Percentiles rank a stretch among this genome's conserved stretches.
Conservation (phyloP, 768 basidiomycete genomes). For the Collybia sp. region DNA sequence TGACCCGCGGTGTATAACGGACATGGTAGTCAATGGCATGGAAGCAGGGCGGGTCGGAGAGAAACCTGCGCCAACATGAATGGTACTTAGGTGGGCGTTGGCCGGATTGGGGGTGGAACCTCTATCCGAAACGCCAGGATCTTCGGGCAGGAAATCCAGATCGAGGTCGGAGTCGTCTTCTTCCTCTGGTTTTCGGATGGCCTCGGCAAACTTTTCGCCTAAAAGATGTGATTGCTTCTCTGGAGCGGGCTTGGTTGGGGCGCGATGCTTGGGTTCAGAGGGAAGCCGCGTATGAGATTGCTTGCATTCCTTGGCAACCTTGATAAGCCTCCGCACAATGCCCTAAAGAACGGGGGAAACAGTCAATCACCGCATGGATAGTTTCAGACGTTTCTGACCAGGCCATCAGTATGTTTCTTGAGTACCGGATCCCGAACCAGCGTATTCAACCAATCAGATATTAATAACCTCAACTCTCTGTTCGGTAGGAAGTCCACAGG, state of each 20-base stretch:
- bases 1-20: constrained; percentile 61
- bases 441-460: constrained; percentile 82
- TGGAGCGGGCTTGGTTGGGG: constrained; percentile 25
- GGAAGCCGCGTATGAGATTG: constrained; percentile 49
- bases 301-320: constrained; percentile 80
- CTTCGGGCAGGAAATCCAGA: constrained; percentile 66
- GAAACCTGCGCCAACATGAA: constrained; percentile 30
- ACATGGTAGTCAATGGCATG: constrained; percentile 50
- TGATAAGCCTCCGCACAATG: constrained; percentile 78
- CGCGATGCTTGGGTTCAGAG: constrained; percentile 25
- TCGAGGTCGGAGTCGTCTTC: constrained; percentile 71
- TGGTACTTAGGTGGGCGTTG: constrained; percentile 42
- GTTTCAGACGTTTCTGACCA: constrained; percentile 42
- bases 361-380: constrained; percentile 7
- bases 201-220: constrained; percentile 66
- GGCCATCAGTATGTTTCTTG: constrained; percentile 60
- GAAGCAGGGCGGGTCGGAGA: constrained; percentile 38
- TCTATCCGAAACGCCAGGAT: constrained; percentile 27
- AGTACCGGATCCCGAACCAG: constrained; percentile 67
- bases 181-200: constrained; percentile 32
- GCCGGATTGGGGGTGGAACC: constrained; percentile 39
- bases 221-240: constrained; percentile 41
- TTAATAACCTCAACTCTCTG: constrained; percentile 64
- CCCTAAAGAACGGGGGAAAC: constrained; percentile 35
- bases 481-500: constrained; percentile 83